Base-by-base conservation (phyloP, 1,284 basidiomycete species). In the Sutorius eximius region DNA sequence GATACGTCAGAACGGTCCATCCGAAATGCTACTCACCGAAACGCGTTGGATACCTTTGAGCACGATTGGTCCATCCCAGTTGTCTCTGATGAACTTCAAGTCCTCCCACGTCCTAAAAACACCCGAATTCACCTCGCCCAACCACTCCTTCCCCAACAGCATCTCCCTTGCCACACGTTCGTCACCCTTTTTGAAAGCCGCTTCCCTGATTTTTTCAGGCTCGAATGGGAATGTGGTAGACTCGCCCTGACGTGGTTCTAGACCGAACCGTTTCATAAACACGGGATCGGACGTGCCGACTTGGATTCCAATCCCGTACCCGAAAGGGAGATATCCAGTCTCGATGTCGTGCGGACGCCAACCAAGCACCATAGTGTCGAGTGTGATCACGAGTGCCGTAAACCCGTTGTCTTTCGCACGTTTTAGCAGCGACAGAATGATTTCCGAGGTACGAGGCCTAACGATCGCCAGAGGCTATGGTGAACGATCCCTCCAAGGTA, bases 51-150 rank as follows among this genome's bases (percentile, higher is more conserved):
- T 89, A 3, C 87, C 89, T 67, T 91, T 91, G 48, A 91, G 69
- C 11, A 90, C 70, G 49, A 91, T 70, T 11, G 86, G 86, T 0
- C 88, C 87, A 20, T 87, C 80, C 89, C 88, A 91, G 51, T 85
- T 78, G 24, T 85, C 74, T 59, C 79, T 75, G 59, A 90, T 63
- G 57, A 88, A 81, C 60, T 76, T 75, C 49, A 90, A 64, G 53
- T 89, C 81, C 51, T 87, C 80, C 88, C 89, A 91, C 15, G 76
- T 72, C 61, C 77, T 77, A 64, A 81, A 89, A 41, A 73, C 57
- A 5, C 86, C 86, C 13, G 85, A 83, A 58, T 80, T 83, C 12
- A 71, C 71, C 68, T 89, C 82, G 55, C 73, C 74, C 41, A 86
- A 63, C 83, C 84, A 89, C 46, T 75, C 77, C 29, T 49, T 63